Conservation (phyloP, 2,329 filamentous ascomycete genomes). For the Pseudogymnoascus sp. region DNA sequence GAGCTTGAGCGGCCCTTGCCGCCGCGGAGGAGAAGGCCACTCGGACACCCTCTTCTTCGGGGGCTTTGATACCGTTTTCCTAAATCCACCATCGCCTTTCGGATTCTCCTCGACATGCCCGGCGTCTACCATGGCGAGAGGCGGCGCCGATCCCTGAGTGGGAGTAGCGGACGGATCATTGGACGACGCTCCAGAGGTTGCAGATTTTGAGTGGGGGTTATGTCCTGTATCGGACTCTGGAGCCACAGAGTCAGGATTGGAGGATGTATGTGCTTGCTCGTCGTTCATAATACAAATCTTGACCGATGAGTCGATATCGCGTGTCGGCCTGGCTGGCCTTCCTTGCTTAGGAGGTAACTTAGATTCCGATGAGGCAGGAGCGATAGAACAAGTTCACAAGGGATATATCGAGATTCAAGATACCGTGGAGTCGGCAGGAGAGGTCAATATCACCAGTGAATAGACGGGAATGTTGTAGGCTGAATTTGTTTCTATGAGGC, state of each 20-base stretch:
- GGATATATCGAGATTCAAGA: neutral
- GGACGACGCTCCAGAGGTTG: neutral
- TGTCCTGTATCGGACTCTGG: neutral
- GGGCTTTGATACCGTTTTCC: slow-evolving; percentile 31
- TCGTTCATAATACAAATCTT: neutral
- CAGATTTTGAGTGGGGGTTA: neutral
- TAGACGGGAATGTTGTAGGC: neutral
- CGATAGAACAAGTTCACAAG: neutral
- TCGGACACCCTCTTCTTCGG: slow-evolving; percentile 54
- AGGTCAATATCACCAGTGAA: neutral
- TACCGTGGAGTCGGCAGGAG: neutral
- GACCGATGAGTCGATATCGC: neutral
- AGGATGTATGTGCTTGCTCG: neutral
- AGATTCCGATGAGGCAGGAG: neutral
- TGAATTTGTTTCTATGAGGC: neutral
- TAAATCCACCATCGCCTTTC: neutral
- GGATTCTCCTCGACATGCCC: neutral
- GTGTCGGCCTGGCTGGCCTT: neutral
- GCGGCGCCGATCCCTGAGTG: neutral
- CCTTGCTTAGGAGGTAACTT: neutral
- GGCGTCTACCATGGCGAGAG: neutral
- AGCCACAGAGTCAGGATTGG: neutral
- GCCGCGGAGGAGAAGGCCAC: slow-evolving; percentile 54
- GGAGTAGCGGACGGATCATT: neutral
- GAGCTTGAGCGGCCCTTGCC: slow-evolving; percentile 51